These are phyloP conservation scores for Pulicaria dysenterica DNA, from an alignment of 129 eudicot species.

Conservation along the genomic window DNA sequence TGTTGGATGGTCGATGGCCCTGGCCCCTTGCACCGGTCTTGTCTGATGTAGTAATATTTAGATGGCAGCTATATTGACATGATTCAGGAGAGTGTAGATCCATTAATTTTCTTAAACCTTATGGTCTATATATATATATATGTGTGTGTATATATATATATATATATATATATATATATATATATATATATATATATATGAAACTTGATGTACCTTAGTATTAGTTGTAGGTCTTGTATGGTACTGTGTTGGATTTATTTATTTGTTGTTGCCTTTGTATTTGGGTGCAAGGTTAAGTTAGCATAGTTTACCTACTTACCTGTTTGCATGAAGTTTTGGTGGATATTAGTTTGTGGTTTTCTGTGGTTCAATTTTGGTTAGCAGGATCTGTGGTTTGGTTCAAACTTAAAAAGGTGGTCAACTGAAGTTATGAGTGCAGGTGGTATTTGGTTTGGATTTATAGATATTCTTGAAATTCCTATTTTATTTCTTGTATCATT, in stretches of 20 bases:
- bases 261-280: not conserved
- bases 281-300: not conserved
- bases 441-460: no score
- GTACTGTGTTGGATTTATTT: constrained; percentile 2
- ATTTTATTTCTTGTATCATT: no score
- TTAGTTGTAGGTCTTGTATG: not conserved
- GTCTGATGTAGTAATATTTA: not conserved
- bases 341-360: not conserved
- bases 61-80: not conserved
- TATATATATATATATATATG: not conserved
- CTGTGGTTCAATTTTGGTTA: not conserved
- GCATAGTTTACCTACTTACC: no score
- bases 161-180: no score
- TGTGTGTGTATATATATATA: no score
- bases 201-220: not conserved
- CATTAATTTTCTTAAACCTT: not conserved
- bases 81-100: constrained; percentile 5
- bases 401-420: no score
- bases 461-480: no score
- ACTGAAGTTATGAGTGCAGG: no score
- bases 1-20: not conserved
- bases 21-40: not conserved
- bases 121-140: not conserved
- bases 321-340: not conserved
- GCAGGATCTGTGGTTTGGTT: not conserved